Conservation (phyloP, 495 filamentous ascomycete genomes). For the Beverwykella pulmonaria region DNA sequence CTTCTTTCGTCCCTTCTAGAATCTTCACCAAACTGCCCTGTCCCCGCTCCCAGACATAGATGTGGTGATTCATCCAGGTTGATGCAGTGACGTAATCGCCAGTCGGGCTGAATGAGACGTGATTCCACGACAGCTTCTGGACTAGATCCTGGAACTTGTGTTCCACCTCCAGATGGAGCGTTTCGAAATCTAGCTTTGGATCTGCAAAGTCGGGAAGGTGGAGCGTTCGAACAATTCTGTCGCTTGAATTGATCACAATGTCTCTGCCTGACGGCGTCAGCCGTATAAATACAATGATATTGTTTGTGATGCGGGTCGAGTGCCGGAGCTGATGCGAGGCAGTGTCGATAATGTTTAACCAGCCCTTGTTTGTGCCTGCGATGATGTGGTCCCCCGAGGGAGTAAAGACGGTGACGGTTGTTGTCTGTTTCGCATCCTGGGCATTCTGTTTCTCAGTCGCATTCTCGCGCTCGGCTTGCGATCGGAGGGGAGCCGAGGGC, state of each 20-base stretch:
- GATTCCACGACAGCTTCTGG: conserved; percentile 91
- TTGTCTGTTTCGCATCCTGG: conserved; percentile 90
- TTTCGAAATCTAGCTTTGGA: conserved; percentile 63
- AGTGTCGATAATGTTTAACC: conserved; percentile 88
- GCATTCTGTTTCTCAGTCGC: conserved; percentile 82
- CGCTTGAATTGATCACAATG: conserved; percentile 84
- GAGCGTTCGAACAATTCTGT: conserved; percentile 89
- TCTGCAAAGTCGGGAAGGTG: conserved; percentile 66
- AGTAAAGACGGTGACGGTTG: conserved; percentile 87
- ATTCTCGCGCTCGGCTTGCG: conserved; percentile 58
- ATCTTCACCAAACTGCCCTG: conserved; percentile 95
- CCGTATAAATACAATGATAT: conserved; percentile 86
- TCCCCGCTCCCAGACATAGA: conserved; percentile 96
- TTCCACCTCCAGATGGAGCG: conserved; percentile 85
- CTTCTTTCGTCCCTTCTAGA: conserved; percentile 91
- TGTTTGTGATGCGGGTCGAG: conserved; percentile 80
- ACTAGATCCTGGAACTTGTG: conserved; percentile 99
- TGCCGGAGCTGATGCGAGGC: conserved; percentile 75
- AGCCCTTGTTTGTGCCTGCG: conserved; percentile 89
- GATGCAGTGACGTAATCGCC: conserved; percentile 92
- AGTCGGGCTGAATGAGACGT: conserved; percentile 84
- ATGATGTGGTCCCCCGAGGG: conserved; percentile 82
- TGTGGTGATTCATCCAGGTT: conserved; percentile 95
- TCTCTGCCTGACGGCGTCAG: conserved; percentile 81
- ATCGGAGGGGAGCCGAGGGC: conserved; percentile 76